Evolutionary conservation across 495 filamentous ascomycete species (phyloP).

Genomic region (Chlorociboria aeruginascens): DNA sequence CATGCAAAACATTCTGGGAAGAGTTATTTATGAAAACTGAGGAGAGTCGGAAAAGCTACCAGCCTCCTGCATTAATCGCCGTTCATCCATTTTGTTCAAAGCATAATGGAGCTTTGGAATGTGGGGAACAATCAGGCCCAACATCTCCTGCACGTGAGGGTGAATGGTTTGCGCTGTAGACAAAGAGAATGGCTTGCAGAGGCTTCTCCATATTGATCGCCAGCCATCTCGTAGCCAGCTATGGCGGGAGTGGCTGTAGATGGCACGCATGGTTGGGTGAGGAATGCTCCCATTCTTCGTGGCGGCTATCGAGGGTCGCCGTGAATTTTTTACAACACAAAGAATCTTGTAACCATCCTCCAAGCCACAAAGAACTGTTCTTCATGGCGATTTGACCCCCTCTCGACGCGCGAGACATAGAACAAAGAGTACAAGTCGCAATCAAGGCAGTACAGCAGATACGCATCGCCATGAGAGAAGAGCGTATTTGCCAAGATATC

Average conservation of each 20-base stretch:
- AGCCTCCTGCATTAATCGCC: conserved; percentile 13
- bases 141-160: background rate
- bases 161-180: background rate
- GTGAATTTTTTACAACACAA: too few species aligned
- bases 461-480: too few species aligned
- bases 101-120: conserved; percentile 8
- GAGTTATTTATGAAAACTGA: conserved; percentile 16
- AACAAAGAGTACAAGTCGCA: too few species aligned
- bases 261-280: background rate
- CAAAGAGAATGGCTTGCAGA: background rate
- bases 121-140: background rate
- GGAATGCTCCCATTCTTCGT: background rate
- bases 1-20: conserved; percentile 10
- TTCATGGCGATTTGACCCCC: too few species aligned
- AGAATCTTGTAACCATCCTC: too few species aligned
- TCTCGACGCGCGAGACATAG: too few species aligned
- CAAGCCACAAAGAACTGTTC: too few species aligned
- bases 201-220: background rate
- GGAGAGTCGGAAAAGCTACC: background rate
- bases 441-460: too few species aligned
- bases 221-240: background rate
- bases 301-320: background rate
- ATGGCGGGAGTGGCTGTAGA: background rate
- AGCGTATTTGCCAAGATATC: too few species aligned
- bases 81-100: conserved; percentile 6